Evolutionary conservation across 139 green algal species (phyloP), one percentile per base, ranked within the genome.

Genomic region (Chlorella sorokiniana): DNA sequence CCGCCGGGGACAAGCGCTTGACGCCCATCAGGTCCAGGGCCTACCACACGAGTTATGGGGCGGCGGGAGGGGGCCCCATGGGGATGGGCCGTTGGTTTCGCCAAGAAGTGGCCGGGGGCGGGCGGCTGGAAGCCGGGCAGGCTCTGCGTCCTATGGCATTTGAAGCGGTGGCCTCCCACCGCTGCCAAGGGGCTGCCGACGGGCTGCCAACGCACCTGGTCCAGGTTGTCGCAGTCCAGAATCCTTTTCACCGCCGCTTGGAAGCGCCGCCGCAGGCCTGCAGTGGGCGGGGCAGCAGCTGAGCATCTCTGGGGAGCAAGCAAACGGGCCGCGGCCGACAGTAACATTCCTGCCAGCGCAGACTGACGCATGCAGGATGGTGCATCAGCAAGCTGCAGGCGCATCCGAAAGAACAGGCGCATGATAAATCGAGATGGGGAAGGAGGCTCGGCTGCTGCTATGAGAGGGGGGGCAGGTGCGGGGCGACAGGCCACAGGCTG

Each of bases 211-310:
- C 65, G 18, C 42, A 76, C 69, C 69, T 76, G 41, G 8, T 76
- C 33, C 69, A 56, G 29, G 25, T 42, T n/a, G 9, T 22, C 27
- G 69, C 69, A 76, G 25, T 33, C 62, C 52, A 83, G 75, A 11
- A 86, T 86, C 5, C 27, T 31, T 31, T 67, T 35, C 38, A 83
- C 76, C 27, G 20, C 54, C 25, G 37, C 73, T 11, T 62, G 59
- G 67, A 86, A 83, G 62, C 42, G 79, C 31, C 33, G 31, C 29
- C 68, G 48, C 42, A 86, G 75, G 35, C 74, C 81, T 71, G 64
- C 64, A 71, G 16, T 18, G 31, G 4, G 29, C 31, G 14, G 33
- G 14, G 8, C n/a, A 41, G 31, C 64, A 48, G 61, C 31, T 20
- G 27, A 18, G 45, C 64, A 42, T 31, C n/a, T 65, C 48, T 25